Evolutionary conservation across 2,329 filamentous ascomycete genomes (phyloP).

Genomic region (Thelonectria blattea): DNA sequence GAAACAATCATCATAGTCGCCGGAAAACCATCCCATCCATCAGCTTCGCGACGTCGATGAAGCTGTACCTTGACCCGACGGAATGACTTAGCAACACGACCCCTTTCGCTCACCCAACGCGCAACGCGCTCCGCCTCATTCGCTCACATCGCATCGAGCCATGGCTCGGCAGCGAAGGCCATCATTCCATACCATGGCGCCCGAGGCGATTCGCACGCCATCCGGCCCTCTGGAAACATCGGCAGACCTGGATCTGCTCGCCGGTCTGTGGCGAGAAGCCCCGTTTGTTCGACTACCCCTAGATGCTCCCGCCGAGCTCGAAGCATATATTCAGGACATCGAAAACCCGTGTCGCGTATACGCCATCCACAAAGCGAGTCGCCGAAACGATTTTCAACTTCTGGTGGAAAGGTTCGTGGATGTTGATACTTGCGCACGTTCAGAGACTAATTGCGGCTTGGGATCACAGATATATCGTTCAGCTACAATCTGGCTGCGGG

Average conservation of each 20-base stretch:
- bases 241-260: constrained; percentile 56
- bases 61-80: constrained; percentile 8
- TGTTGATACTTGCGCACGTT: not conserved
- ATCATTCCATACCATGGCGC: constrained; percentile 36
- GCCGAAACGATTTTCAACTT: constrained; percentile 68
- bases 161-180: constrained; percentile 4
- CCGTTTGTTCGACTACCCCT: constrained; percentile 64
- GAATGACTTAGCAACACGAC: constrained; percentile 15
- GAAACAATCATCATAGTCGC: not conserved
- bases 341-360: constrained; percentile 68
- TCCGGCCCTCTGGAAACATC: constrained; percentile 31
- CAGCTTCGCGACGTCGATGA: not conserved
- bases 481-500: constrained; percentile 83
- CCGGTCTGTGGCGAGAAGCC: constrained; percentile 66
- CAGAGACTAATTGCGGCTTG: constrained; percentile 18
- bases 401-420: constrained; percentile 68
- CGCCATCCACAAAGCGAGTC: constrained; percentile 63
- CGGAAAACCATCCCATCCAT: not conserved
- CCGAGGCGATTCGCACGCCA: constrained; percentile 28
- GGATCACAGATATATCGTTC: constrained; percentile 71
- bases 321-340: constrained; percentile 60
- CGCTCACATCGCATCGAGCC: not conserved
- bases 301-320: constrained; percentile 66
- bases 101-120: constrained; percentile 10
- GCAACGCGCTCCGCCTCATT: constrained; percentile 9